Percentiles rank a stretch among this genome's conserved stretches.
Evolutionary conservation across 78 protist genomes (phyloP).

Genomic region (Corallochytrium limacisporum): DNA sequence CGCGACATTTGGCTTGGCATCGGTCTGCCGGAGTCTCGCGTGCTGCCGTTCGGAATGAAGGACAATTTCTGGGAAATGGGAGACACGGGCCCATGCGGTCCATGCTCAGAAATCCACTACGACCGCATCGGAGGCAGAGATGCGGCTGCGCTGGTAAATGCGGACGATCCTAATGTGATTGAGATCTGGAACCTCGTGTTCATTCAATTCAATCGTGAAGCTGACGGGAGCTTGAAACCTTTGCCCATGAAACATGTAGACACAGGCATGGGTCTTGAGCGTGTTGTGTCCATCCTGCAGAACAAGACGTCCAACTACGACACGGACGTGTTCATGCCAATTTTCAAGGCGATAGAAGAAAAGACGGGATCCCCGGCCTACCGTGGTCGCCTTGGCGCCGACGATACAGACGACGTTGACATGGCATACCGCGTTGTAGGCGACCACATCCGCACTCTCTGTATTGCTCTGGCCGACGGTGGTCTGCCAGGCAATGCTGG

Average conservation of each 20-base stretch:
- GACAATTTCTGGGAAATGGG: conserved; percentile 98
- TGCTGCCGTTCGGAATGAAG: conserved; percentile 74
- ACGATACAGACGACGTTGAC: conserved; percentile 67
- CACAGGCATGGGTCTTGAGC: conserved; percentile 94
- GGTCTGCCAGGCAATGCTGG: conserved; percentile 59
- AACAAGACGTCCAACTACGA: conserved; percentile 84
- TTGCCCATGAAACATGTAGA: conserved; percentile 87
- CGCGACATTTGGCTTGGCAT: conserved; percentile 67
- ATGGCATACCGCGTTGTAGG: conserved; percentile 96
- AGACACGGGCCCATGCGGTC: conserved; percentile 97
- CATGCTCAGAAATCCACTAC: conserved; percentile 95
- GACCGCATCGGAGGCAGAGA: conserved; percentile 87
- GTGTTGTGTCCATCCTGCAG: conserved; percentile 81
- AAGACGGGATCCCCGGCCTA: conserved; percentile 52
- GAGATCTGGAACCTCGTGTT: conserved; percentile 98
- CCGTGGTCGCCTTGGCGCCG: conserved; percentile 49
- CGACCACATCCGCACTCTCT: conserved; percentile 92
- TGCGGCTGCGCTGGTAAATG: conserved; percentile 74
- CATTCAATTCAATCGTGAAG: conserved; percentile 78
- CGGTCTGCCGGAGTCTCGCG: conserved; percentile 68
- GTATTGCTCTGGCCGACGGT: conserved; percentile 91
- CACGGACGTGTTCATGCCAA: conserved; percentile 83
- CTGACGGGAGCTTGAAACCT: conserved; percentile 7
- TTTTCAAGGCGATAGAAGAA: conserved; percentile 50
- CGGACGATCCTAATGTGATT: conserved; percentile 85